Evolutionary conservation across 495 filamentous ascomycete genomes (phyloP).

Genomic region (Aspergillus hancockii): DNA sequence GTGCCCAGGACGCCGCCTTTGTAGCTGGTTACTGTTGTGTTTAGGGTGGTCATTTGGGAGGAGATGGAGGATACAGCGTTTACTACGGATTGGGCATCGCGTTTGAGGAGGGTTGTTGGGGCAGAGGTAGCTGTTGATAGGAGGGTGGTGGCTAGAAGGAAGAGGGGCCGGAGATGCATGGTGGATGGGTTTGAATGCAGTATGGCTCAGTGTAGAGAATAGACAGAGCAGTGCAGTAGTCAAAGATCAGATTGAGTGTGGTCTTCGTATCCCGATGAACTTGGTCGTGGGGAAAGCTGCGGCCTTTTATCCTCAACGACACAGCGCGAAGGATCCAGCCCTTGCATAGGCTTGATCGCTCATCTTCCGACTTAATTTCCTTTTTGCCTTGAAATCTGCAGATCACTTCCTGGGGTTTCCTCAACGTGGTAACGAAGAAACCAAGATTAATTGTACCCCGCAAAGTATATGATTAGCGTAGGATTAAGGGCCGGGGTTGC

Average conservation of each 20-base stretch:
- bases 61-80: constrained; percentile 18
- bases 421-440: background rate
- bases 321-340: background rate
- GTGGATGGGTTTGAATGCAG: background rate
- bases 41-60: constrained; percentile 20
- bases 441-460: constrained; percentile 2
- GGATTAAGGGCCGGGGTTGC: background rate
- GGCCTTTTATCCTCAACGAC: background rate
- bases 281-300: background rate
- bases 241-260: background rate
- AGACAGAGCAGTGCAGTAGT: background rate
- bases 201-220: no score
- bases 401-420: background rate
- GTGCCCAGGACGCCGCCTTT: constrained; percentile 22
- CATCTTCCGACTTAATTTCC: background rate
- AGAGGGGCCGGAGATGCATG: constrained; percentile 16
- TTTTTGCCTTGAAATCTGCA: background rate
- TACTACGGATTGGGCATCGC: constrained; percentile 23
- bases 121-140: constrained; percentile 11
- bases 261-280: background rate
- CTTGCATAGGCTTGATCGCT: background rate
- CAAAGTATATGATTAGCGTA: background rate
- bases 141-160: constrained; percentile 8
- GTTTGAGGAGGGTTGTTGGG: constrained; percentile 12
- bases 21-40: constrained; percentile 25